phyloP scores from a whole-genome alignment of 116 monocot species.

The Dioscorea cayenensis region DNA sequence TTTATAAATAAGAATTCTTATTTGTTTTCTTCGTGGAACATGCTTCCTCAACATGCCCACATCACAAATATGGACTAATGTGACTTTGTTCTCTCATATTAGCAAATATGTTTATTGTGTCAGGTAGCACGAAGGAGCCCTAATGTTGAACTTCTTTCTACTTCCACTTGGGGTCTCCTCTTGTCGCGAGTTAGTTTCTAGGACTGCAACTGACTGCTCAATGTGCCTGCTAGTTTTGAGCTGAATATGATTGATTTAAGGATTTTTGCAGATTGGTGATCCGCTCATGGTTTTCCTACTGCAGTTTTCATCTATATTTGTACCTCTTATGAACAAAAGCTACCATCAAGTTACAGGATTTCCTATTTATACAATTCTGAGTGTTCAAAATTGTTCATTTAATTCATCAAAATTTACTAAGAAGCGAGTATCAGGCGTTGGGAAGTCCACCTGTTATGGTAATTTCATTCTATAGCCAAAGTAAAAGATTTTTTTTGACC shows the following conservation, averaged over 20 bases:
- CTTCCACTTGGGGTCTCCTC: slow-evolving; percentile 45
- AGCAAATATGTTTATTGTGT: not conserved
- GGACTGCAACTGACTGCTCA: not conserved
- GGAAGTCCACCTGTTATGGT: slow-evolving; percentile 2
- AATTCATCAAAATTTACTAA: not conserved
- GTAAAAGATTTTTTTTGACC: not conserved
- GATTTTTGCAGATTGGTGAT: slow-evolving; percentile 47
- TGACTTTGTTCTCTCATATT: not conserved
- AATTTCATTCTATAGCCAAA: not conserved
- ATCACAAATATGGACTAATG: not conserved
- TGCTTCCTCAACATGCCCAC: not conserved
- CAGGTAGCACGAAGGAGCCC: slow-evolving; percentile 9
- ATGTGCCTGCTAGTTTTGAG: not conserved
- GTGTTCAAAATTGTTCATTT: not conserved
- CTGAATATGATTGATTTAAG: not conserved
- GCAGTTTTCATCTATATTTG: slow-evolving; percentile 40
- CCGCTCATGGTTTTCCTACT: slow-evolving; percentile 51
- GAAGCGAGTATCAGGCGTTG: not conserved
- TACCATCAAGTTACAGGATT: slow-evolving; percentile 49
- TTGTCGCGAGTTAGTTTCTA: slow-evolving; percentile 42
- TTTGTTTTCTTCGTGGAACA: not conserved
- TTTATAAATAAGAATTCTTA: not conserved
- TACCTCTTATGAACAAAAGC: slow-evolving; percentile 25
- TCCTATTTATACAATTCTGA: slow-evolving; percentile 17
- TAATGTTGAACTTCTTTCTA: slow-evolving; percentile 33